Conservation (phyloP, 1,139 yeast genomes). For the Saccharomyces pastorianus region DNA sequence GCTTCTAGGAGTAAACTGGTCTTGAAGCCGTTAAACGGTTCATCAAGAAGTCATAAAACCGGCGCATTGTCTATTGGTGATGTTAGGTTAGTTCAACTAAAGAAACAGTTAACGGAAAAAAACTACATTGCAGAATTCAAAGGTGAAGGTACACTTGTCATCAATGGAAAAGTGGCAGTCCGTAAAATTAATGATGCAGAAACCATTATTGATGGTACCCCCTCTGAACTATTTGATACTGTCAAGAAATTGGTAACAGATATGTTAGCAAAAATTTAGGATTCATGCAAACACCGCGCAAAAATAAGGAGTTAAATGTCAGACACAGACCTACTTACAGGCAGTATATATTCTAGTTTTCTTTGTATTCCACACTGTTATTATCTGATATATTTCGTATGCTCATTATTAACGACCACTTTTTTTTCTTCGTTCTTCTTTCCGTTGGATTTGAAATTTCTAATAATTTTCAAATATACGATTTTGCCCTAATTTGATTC, state of each 20-base stretch:
- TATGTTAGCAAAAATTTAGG: constrained; percentile 56
- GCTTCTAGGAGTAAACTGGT: constrained; percentile 16
- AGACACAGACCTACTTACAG: too few species aligned
- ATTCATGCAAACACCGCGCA: not conserved
- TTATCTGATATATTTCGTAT: not conserved
- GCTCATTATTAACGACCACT: not conserved
- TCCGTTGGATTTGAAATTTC: not conserved
- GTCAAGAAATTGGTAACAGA: constrained; percentile 72
- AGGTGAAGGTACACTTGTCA: constrained; percentile 87
- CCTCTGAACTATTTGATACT: constrained; percentile 67
- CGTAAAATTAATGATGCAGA: constrained; percentile 76
- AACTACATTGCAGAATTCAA: constrained; percentile 79
- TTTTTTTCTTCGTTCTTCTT: not conserved
- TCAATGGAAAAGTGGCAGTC: constrained; percentile 69
- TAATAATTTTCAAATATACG: not conserved
- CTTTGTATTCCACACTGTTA: not conserved
- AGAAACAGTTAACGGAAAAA: constrained; percentile 47
- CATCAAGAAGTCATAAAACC: constrained; percentile 6
- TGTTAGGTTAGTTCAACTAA: constrained; percentile 72
- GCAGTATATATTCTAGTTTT: not conserved
- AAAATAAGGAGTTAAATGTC: too few species aligned
- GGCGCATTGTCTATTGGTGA: constrained; percentile 73
- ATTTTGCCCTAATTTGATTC: not conserved
- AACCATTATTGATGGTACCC: constrained; percentile 73
- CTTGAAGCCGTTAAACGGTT: constrained; percentile 23